Evolutionary conservation across 345 rosid species (phyloP), one percentile per base, ranked within the genome.

Genomic region (Arabis hirsuta): DNA sequence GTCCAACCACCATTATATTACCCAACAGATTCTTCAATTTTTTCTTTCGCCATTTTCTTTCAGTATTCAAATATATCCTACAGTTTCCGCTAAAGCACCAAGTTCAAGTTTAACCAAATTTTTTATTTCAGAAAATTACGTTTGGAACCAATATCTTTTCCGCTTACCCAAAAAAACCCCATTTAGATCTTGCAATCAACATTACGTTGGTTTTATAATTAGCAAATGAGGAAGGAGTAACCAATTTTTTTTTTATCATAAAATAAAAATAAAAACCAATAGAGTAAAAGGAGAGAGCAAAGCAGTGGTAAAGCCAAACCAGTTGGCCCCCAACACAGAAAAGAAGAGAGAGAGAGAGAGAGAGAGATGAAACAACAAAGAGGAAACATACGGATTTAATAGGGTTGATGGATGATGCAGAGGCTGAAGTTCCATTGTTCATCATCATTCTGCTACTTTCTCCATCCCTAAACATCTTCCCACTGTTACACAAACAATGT

Each of bases 401-500:
- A 47, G 74, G 70, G 58, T 62, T 75, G 79, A 69, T 52, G 74
- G 78, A 53, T 61, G 78, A 74, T 52, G 73, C 72, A 58, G 78
- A 73, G 14, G 62, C 73, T 67, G 78, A 67, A 50, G 55, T 81
- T 56, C 74, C 79, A 70, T 88, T 82, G 86, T 84, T 82, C 84
- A 84, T 82, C 79, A 82, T 84, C 83, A 85, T 91, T 76, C 91
- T 87, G 39, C 86, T 76, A 63, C 78, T 82, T 19, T 88, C 96
- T 73, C 97, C 82, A 47, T 90, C 96, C 73, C 90, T 88, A 32
- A 83, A 62, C 56, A 87, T 73, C 67, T 86, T 96, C 88, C 97
- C 90, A 78, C 81, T 79, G 83, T 54, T 48, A 44, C 51, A 63
- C 9, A 56, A 38, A 54, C 65, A 67, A 26, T 36, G 10, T 36